Percentiles rank a stretch among this genome's conserved stretches.
phyloP scores from a whole-genome alignment of 73 alveolate species.

The Tetrahymena thermophila region DNA sequence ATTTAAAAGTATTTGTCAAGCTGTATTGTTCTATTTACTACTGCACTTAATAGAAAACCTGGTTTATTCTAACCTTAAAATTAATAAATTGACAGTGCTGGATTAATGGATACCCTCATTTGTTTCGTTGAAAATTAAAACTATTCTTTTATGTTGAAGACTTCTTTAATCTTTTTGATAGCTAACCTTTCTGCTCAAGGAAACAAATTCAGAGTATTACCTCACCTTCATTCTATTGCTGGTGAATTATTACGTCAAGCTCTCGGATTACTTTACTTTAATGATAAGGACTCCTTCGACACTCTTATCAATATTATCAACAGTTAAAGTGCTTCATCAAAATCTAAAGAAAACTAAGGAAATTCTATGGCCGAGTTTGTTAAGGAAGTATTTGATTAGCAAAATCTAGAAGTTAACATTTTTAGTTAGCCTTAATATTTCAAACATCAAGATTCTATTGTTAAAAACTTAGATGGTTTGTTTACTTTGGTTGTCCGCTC shows the following conservation, averaged over 20 bases:
- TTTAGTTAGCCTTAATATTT: neutral
- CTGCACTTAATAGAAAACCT: neutral
- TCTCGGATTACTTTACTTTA: neutral
- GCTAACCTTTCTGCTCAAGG: neutral
- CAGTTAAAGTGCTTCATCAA: neutral
- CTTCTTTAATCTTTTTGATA: neutral
- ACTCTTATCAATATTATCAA: neutral
- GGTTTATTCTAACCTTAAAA: neutral
- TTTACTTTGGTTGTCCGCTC: neutral
- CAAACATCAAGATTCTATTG: neutral
- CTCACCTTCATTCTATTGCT: neutral
- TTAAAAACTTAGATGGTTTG: neutral
- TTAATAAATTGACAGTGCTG: neutral
- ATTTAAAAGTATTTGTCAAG: neutral
- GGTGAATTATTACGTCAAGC: neutral
- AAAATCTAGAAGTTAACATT: neutral
- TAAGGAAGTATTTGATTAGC: neutral
- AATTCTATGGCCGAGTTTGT: neutral
- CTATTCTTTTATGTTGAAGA: neutral
- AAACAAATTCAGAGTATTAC: neutral
- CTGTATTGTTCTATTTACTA: neutral
- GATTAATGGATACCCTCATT: neutral
- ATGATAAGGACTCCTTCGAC: neutral
- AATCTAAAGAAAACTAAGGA: neutral
- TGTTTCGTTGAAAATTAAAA: neutral